Base-by-base conservation (phyloP, 2,329 filamentous ascomycete genomes). In the Penicillium nordicum region DNA sequence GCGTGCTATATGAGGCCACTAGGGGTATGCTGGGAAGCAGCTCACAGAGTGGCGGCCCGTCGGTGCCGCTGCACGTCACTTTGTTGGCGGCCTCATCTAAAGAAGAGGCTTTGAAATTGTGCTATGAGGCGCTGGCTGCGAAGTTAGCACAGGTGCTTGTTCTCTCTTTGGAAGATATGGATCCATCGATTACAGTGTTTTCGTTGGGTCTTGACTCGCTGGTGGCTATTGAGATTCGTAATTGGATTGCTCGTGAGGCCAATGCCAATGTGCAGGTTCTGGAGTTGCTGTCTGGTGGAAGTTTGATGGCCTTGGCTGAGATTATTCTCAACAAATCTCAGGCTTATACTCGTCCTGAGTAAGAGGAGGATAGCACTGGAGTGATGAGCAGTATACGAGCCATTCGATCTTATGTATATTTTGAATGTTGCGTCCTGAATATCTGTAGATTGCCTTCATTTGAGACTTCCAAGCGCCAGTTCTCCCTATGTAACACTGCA, bases 131-230 rank as follows among this genome's bases (percentile, higher is more conserved):
- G 0, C 67, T 82, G 9, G 73, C 80, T 18, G 70, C 74, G 57
- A 82, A 81, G 67, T 69, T 82, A 5, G 75, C 80, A 0, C 73
- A 74, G 0, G 75, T 81, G 8, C 73, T 83, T 55, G 79, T 81
- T 73, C 74, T 82, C 57, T 77, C 78, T 49, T 60, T 69, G 2
- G 78, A 80, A 44, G 80, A 82, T 54, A 74, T 82, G 62, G 80
- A 82, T 63, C 68, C 60, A 10, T 61, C 58, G 16, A 62, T 67
- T 18, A 60, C 66, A 4, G 57, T 67, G 18, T 47, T 61, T 6
- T 63, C 62, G 8, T 34, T 65, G n/a, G 64, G 64, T 18, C 50
- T 66, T 36, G 64, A 65, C 30, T 66, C 63, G 14, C 44, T 66
- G 37, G 64, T 66, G 21, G 63, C 61, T 14, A 64, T 66, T 57